Evolutionary conservation across 805 yeast species (phyloP).

Genomic region (Myxozyma vanderwaltii): DNA sequence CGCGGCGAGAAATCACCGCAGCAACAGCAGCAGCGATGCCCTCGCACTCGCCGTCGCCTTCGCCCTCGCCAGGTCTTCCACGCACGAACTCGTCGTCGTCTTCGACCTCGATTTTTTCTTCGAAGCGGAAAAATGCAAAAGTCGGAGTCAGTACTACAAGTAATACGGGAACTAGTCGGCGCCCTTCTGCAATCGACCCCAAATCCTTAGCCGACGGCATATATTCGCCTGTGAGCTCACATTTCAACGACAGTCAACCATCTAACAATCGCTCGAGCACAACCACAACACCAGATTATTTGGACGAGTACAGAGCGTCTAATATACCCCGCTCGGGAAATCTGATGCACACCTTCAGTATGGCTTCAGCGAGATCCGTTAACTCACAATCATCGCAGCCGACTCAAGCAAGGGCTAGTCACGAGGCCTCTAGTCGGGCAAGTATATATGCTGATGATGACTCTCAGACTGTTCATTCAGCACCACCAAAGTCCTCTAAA

Average conservation of each 20-base stretch:
- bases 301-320: constrained; percentile 4
- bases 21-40: constrained; percentile 7
- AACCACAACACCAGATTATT: background rate
- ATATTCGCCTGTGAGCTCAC: background rate
- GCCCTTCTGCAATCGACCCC: background rate
- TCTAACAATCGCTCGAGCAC: background rate
- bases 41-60: constrained; percentile 12
- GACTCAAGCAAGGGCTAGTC: background rate
- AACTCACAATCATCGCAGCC: constrained; percentile 7
- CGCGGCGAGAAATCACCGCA: constrained; percentile 5
- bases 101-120: constrained; percentile 6
- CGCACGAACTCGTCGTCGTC: constrained; percentile 10
- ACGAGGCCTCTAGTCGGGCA: constrained; percentile 7
- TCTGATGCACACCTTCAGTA: constrained; percentile 7
- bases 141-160: background rate
- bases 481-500: constrained; percentile 1
- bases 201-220: background rate
- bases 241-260: background rate
- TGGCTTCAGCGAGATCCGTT: constrained; percentile 3
- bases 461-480: constrained; percentile 4
- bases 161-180: background rate
- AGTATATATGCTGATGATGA: constrained; percentile 23
- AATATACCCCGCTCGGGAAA: constrained; percentile 14
- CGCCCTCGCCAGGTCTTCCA: constrained; percentile 5
- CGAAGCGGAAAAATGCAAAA: background rate